These are phyloP conservation scores for Hypoxylon sp. DNA, from an alignment of 2,329 filamentous ascomycete species.

Conservation along the genomic window DNA sequence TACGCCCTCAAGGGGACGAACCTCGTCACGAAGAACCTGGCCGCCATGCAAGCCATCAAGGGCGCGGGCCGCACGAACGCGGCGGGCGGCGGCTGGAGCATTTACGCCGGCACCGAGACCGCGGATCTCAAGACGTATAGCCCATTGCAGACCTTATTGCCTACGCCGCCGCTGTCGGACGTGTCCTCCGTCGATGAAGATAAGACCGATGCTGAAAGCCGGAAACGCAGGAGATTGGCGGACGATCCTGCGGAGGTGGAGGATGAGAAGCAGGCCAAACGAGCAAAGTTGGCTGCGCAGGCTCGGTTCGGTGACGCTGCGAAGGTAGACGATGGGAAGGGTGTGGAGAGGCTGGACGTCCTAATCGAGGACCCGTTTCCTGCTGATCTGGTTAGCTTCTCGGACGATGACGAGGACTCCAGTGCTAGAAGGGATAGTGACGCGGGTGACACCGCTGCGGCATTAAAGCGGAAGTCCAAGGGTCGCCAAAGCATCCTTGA, in stretches of 20 bases:
- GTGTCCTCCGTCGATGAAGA: constrained; percentile 46
- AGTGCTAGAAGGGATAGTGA: constrained; percentile 14
- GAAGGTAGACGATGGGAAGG: constrained; percentile 67
- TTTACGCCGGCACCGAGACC: constrained; percentile 71
- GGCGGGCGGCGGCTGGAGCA: constrained; percentile 81
- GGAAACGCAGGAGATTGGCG: constrained; percentile 44
- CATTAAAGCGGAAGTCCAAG: constrained; percentile 39
- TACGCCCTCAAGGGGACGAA: constrained; percentile 77
- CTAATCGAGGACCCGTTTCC: constrained; percentile 70
- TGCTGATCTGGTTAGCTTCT: constrained; percentile 17
- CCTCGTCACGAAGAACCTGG: constrained; percentile 77
- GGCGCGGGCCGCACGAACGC: constrained; percentile 78
- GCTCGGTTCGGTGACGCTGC: constrained; percentile 78
- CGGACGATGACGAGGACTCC: constrained; percentile 26
- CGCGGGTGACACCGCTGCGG: constrained; percentile 18
- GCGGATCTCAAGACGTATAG: constrained; percentile 60
- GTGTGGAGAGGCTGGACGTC: constrained; percentile 72
- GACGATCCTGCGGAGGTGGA: constrained; percentile 46
- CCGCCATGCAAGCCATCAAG: constrained; percentile 75
- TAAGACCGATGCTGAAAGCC: constrained; percentile 29
- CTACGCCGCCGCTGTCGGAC: constrained; percentile 61
- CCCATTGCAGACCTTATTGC: constrained; percentile 66
- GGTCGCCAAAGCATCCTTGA: constrained; percentile 46
- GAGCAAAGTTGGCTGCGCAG: constrained; percentile 70
- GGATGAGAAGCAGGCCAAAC: constrained; percentile 62